These are phyloP conservation scores for Cardamine resedifolia DNA, from an alignment of 345 rosid genomes.

Conservation along the genomic window DNA sequence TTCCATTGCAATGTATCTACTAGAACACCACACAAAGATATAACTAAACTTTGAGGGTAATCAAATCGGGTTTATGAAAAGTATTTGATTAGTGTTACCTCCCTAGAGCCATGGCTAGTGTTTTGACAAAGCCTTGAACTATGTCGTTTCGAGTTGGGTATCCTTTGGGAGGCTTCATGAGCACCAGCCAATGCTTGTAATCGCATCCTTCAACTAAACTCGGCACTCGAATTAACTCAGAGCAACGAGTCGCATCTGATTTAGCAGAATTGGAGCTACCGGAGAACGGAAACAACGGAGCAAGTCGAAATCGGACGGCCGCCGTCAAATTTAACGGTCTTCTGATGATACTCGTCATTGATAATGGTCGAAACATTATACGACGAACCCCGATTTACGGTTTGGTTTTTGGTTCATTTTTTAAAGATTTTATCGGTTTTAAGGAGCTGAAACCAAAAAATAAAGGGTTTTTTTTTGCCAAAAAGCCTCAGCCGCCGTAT, in stretches of 20 bases:
- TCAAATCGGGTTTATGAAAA: neutral
- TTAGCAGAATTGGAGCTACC: slow-evolving; percentile 18
- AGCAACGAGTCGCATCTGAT: slow-evolving; percentile 22
- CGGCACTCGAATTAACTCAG: slow-evolving; percentile 35
- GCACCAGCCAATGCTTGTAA: slow-evolving; percentile 49
- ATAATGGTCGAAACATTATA: neutral
- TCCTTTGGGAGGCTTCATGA: slow-evolving; percentile 48
- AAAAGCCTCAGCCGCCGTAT: no score
- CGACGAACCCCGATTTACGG: neutral
- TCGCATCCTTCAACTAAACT: slow-evolving; percentile 49
- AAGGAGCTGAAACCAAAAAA: neutral
- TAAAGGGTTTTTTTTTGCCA: no score
- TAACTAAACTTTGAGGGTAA: neutral
- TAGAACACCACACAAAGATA: neutral
- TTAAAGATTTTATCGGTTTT: neutral
- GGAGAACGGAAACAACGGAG: slow-evolving; percentile 22
- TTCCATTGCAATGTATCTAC: neutral
- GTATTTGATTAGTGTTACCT: slow-evolving; percentile 26
- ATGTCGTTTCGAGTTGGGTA: slow-evolving; percentile 50
- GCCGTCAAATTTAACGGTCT: slow-evolving; percentile 31
- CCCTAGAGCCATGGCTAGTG: slow-evolving; percentile 44
- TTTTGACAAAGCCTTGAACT: slow-evolving; percentile 37
- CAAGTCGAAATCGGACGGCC: slow-evolving; percentile 5
- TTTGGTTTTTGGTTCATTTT: neutral
- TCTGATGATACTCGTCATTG: slow-evolving; percentile 32